phyloP scores from a whole-genome alignment of 2,329 filamentous ascomycete species.

The Rachicladosporium sp. region DNA sequence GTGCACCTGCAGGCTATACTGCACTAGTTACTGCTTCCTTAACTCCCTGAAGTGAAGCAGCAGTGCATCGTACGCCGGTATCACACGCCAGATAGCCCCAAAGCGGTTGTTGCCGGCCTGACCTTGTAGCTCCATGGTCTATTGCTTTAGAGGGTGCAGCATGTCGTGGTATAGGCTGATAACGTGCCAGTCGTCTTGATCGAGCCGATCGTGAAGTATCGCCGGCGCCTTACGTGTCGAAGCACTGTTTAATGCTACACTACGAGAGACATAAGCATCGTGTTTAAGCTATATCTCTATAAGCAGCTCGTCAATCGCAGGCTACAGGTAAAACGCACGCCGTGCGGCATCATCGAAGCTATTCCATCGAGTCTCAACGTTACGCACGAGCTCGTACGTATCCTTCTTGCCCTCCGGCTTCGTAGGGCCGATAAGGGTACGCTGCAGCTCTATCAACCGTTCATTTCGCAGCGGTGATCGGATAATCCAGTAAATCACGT shows the following conservation, averaged over 20 bases:
- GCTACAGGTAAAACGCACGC: constrained; percentile 7
- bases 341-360: constrained; percentile 2
- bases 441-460: constrained; percentile 3
- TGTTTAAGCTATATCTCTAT: constrained; percentile 1
- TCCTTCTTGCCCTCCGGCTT: constrained; percentile 4
- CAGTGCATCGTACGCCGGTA: constrained; percentile 2
- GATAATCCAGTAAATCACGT: constrained; percentile 6
- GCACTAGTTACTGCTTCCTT: neutral
- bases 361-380: constrained; percentile 7
- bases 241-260: neutral
- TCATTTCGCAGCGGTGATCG: constrained; percentile 5
- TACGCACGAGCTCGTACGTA: constrained; percentile 5
- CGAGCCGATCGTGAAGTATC: constrained; percentile 1
- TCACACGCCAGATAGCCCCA: constrained; percentile 2
- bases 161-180: constrained; percentile 2
- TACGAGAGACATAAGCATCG: constrained; percentile 1
- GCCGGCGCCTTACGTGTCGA: neutral
- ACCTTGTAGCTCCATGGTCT: constrained; percentile 1
- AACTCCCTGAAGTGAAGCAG: constrained; percentile 2
- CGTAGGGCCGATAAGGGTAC: constrained; percentile 1
- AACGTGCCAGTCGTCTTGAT: constrained; percentile 3
- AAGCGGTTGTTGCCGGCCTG: neutral
- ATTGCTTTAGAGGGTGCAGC: constrained; percentile 1
- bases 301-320: constrained; percentile 6
- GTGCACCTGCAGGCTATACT: too few species aligned